phyloP scores from a whole-genome alignment of 2,329 filamentous ascomycete species.

The Pseudocercospora crystallina region DNA sequence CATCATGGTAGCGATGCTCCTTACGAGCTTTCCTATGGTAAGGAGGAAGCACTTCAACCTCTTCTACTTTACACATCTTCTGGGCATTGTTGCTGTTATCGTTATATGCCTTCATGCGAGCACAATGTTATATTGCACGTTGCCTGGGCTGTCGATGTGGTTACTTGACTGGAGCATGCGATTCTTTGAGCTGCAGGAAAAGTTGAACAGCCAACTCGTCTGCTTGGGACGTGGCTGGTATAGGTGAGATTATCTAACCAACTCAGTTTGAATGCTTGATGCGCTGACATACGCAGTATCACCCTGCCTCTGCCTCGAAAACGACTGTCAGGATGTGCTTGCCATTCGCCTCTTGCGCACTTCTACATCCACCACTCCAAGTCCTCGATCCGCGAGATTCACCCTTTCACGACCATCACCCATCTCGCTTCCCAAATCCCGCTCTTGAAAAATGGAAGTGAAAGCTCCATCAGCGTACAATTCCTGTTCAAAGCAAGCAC shows the following conservation, averaged over 20 bases:
- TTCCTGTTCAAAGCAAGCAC: conserved; percentile 3
- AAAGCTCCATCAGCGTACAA: neutral
- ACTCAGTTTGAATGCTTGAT: neutral
- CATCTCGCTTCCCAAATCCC: conserved; percentile 15
- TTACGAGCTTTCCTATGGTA: conserved; percentile 16
- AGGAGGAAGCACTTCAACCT: conserved; percentile 20
- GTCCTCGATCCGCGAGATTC: conserved; percentile 12
- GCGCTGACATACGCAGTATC: conserved; percentile 7
- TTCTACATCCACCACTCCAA: conserved; percentile 17
- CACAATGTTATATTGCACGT: conserved; percentile 23
- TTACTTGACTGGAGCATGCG: conserved; percentile 19
- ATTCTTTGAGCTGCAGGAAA: conserved; percentile 9
- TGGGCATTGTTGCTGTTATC: conserved; percentile 15
- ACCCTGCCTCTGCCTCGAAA: conserved; percentile 14
- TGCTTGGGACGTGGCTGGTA: conserved; percentile 18
- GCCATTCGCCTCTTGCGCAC: conserved; percentile 16
- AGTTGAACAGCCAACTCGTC: conserved; percentile 6
- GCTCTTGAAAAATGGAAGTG: neutral
- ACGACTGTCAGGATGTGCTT: conserved; percentile 14
- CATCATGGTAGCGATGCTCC: conserved; percentile 19
- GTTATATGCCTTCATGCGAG: conserved; percentile 20
- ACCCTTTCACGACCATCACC: conserved; percentile 17
- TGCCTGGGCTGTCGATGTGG: conserved; percentile 18
- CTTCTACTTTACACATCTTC: conserved; percentile 22
- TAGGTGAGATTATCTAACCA: neutral